These are phyloP conservation scores for Scheffersomyces amazonensis DNA, from an alignment of 805 yeast species.

Conservation along the genomic window DNA sequence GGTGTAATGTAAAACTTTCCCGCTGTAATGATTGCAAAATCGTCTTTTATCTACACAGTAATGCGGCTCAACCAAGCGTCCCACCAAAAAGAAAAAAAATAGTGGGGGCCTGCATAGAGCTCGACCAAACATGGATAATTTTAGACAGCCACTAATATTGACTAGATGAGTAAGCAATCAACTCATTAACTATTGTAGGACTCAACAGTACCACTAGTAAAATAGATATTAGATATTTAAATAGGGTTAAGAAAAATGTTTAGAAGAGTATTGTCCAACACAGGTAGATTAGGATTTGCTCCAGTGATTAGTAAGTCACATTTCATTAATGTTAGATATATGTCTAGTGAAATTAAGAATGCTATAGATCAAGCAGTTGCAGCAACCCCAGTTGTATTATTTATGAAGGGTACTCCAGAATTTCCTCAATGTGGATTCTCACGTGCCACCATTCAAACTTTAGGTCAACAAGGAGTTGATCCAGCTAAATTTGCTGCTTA, in stretches of 20 bases:
- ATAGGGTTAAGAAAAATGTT: constrained; percentile 10
- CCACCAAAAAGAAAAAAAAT: too few relatives aligned
- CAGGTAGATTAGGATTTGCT: background rate
- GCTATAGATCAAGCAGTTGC: constrained; percentile 86
- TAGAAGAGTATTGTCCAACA: constrained; percentile 11
- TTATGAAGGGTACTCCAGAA: constrained; percentile 99
- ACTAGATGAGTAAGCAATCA: constrained; percentile 1
- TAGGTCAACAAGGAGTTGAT: constrained; percentile 97
- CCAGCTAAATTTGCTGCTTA: constrained; percentile 96
- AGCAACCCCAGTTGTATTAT: constrained; percentile 91
- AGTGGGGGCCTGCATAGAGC: too few relatives aligned
- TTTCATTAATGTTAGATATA: constrained; percentile 32
- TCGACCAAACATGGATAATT: too few relatives aligned
- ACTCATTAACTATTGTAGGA: too few relatives aligned
- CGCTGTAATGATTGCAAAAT: too few relatives aligned
- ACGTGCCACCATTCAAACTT: constrained; percentile 85
- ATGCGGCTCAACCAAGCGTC: too few relatives aligned
- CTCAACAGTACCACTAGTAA: background rate
- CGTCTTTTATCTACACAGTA: too few relatives aligned
- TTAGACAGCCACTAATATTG: background rate
- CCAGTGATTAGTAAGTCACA: background rate
- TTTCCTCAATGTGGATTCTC: constrained; percentile 98
- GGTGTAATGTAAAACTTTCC: too few relatives aligned
- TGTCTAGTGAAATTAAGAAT: constrained; percentile 73
- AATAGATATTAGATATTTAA: too few relatives aligned